Conservation (phyloP, 495 filamentous ascomycete genomes). For the Neurospora terricola region DNA sequence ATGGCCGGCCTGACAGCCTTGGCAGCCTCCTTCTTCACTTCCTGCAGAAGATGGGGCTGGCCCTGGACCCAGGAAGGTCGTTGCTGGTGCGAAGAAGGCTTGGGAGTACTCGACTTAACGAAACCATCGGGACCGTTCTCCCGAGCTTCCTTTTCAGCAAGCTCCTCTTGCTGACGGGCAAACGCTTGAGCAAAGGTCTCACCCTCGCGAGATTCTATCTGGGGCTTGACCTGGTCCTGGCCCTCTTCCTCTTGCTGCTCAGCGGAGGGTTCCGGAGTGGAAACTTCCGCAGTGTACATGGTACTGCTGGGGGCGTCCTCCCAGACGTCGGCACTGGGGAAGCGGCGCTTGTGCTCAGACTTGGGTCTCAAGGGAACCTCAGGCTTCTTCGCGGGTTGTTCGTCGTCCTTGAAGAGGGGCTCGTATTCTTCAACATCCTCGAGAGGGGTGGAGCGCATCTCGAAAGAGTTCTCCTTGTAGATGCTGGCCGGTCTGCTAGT, state of each 20-base stretch:
- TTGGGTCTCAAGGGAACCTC: conserved; percentile 38
- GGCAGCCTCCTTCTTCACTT: conserved; percentile 21
- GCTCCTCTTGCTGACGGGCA: conserved; percentile 43
- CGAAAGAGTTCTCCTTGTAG: conserved; percentile 28
- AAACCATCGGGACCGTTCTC: conserved; percentile 30
- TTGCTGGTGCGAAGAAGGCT: conserved; percentile 34
- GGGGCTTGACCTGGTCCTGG: conserved; percentile 21
- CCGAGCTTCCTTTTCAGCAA: conserved; percentile 39
- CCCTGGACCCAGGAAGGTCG: conserved; percentile 36
- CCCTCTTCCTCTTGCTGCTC: conserved; percentile 44
- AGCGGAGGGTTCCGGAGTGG: conserved; percentile 58
- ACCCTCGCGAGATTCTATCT: conserved; percentile 21
- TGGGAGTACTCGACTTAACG: conserved; percentile 14
- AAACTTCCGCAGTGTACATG: conserved; percentile 74
- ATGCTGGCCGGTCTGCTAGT: conserved; percentile 60
- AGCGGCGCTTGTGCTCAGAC: conserved; percentile 60
- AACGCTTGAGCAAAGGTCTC: conserved; percentile 45
- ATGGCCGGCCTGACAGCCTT: conserved; percentile 32
- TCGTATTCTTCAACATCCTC: conserved; percentile 93
- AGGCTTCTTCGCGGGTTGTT: conserved; percentile 38
- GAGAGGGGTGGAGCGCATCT: conserved; percentile 57
- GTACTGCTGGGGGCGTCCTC: conserved; percentile 89
- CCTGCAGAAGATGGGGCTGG: conserved; percentile 30
- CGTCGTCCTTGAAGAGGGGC: conserved; percentile 84
- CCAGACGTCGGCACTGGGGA: conserved; percentile 94